phyloP scores from a whole-genome alignment of 2,329 filamentous ascomycete species.

The Juglanconis oblonga region DNA sequence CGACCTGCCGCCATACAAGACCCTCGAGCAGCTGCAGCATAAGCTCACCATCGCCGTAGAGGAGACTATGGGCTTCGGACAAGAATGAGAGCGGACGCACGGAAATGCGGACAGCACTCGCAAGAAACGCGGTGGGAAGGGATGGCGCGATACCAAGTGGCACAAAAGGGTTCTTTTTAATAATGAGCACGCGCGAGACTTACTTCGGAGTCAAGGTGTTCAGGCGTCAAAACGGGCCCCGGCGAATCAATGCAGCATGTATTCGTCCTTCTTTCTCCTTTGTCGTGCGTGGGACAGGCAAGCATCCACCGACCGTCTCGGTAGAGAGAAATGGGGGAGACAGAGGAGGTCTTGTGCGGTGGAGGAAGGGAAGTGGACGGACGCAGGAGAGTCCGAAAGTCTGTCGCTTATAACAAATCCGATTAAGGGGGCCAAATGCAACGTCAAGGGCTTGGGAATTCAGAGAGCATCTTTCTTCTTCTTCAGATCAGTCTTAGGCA shows the following conservation, averaged over 20 bases:
- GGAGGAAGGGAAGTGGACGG: neutral
- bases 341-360: neutral
- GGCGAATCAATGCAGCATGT: slow-evolving; percentile 11
- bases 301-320: neutral
- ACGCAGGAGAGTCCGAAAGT: slow-evolving; percentile 4
- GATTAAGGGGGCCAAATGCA: neutral
- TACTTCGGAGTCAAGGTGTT: slow-evolving; percentile 10
- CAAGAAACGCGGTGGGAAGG: neutral
- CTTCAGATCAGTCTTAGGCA: neutral
- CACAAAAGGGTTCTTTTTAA: neutral
- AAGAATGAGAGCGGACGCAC: slow-evolving; percentile 66
- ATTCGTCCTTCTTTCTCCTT: neutral
- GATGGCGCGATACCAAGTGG: neutral
- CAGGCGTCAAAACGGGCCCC: slow-evolving; percentile 14
- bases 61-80: slow-evolving; percentile 97
- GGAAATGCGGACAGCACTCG: neutral
- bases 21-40: slow-evolving; percentile 75
- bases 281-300: neutral
- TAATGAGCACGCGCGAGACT: slow-evolving; percentile 5
- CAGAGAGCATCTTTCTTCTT: too few species aligned
- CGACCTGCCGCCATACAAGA: slow-evolving; percentile 91
- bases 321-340: neutral
- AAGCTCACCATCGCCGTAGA: slow-evolving; percentile 97
- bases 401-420: slow-evolving; percentile 16
- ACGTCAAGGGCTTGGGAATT: neutral